Evolutionary conservation across 441 rosid genomes (phyloP), one percentile per base, ranked within the genome.

Genomic region (Populus hybrid): DNA sequence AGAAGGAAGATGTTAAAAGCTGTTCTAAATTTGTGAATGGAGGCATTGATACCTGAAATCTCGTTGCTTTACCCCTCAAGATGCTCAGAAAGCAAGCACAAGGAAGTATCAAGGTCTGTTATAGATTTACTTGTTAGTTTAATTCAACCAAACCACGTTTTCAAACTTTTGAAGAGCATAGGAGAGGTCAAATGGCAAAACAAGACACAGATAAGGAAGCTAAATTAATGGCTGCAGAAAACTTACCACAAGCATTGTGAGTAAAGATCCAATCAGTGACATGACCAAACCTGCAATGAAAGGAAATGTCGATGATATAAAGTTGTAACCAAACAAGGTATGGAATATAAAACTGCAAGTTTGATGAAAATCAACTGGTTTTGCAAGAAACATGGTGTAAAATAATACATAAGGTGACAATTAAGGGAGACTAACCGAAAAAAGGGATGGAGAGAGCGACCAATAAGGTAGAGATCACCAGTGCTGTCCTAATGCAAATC

Each of bases 171-270:
- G 28, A 61, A 61, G 65, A 61, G 2, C 1, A 21, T 4, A 21
- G 66, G 66, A 4, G 28, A 63, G 66, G 10, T 24, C 66, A 63
- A 10, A 23, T 23, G 66, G 28, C 66, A 63, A 0, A 18, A 4
- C 59, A 35, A 38, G 11, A 12, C 1, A 12, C 8, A 26, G 36
- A 2, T 4, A 14, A 32, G 66, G 66, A 72, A 72, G n/a, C 23
- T 42, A 61, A 8, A 14, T 34, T 35, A 67, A 46, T 5, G 6
- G 73, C 38, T 42, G 40, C 26, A 63, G 74, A 81, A 40, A 67
- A 85, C 97, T 85, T 86, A 92, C 99, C 77, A 95, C 93, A 76
- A 95, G 94, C 99, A 95, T 93, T 72, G 98, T 90, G 83, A 95
- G 92, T 74, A 92, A 84, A 46, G 99, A 95, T 87, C 99, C 98